Evolutionary conservation across 2,329 filamentous ascomycete species (phyloP).

Genomic region (Aspergillus sp.): DNA sequence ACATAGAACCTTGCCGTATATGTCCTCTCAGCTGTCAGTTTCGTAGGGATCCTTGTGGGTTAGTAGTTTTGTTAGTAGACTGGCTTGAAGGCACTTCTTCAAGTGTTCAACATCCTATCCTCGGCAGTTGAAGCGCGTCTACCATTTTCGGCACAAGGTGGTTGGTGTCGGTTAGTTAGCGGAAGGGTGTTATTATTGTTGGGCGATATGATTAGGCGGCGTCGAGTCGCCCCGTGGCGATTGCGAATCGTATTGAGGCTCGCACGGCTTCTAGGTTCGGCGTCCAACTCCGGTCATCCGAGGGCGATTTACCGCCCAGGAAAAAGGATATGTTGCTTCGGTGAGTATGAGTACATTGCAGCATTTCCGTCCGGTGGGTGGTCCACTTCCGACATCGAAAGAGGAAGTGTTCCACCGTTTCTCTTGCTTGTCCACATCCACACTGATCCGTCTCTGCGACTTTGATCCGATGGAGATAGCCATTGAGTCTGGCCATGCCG

Average conservation of each 20-base stretch:
- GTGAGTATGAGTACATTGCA: slow-evolving; percentile 21
- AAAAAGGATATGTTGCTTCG: slow-evolving; percentile 28
- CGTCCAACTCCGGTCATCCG: slow-evolving; percentile 24
- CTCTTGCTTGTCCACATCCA: slow-evolving; percentile 20
- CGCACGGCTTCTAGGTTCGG: slow-evolving; percentile 29
- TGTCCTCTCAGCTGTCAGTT: no score
- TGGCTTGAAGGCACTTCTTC: no score
- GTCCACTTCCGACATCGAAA: slow-evolving; percentile 28
- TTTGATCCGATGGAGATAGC: slow-evolving; percentile 19
- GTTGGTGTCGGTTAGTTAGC: slow-evolving; percentile 16
- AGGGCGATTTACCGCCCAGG: slow-evolving; percentile 24
- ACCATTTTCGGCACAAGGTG: slow-evolving; percentile 26
- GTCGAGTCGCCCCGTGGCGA: slow-evolving; percentile 25
- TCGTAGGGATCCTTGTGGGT: no score
- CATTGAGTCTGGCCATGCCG: slow-evolving; percentile 31
- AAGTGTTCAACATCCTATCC: slow-evolving; percentile 36
- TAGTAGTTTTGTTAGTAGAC: no score
- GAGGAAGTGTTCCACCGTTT: slow-evolving; percentile 25
- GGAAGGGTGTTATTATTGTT: slow-evolving; percentile 7
- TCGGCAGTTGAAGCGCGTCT: slow-evolving; percentile 35
- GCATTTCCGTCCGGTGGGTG: slow-evolving; percentile 21
- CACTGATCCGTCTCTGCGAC: slow-evolving; percentile 15
- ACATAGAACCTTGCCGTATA: slow-evolving; percentile 19
- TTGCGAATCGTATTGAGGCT: slow-evolving; percentile 30
- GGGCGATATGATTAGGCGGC: slow-evolving; percentile 21